A percentile compares a stretch with the other conserved stretches of the same genome.
These are phyloP conservation scores for Dujonia santamariae DNA, from an alignment of 1,139 yeast species.

Conservation along the genomic window DNA sequence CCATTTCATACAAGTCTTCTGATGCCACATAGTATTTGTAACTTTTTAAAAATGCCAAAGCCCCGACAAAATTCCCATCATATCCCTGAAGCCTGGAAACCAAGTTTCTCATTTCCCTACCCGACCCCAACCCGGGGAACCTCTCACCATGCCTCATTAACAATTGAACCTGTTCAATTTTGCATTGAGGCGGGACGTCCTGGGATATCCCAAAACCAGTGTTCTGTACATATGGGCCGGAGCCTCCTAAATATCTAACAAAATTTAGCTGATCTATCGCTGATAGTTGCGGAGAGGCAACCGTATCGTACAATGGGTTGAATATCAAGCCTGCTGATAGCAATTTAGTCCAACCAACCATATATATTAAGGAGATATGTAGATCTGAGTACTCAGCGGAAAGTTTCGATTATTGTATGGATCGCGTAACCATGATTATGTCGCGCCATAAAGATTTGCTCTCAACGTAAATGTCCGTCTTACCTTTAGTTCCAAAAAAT, in stretches of 20 bases:
- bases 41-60: too few relatives aligned
- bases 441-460: too few relatives aligned
- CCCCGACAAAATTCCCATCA: too few relatives aligned
- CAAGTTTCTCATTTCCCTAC: neutral
- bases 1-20: constrained; percentile 17
- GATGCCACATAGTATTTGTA: constrained; percentile 22
- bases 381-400: too few relatives aligned
- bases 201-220: constrained; percentile 34
- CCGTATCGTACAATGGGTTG: constrained; percentile 7
- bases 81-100: neutral
- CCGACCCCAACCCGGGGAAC: constrained; percentile 19
- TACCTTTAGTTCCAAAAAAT: too few relatives aligned
- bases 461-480: too few relatives aligned
- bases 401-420: too few relatives aligned
- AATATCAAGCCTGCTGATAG: constrained; percentile 2
- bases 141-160: constrained; percentile 38
- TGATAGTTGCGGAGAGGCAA: constrained; percentile 27
- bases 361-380: too few relatives aligned
- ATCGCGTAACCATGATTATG: too few relatives aligned
- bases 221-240: constrained; percentile 37
- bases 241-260: constrained; percentile 30
- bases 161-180: constrained; percentile 34
- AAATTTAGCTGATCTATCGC: constrained; percentile 29
- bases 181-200: constrained; percentile 29
- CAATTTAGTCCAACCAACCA: neutral